These are phyloP conservation scores for Fusarium siculi DNA, from an alignment of 2,329 filamentous ascomycete genomes.

Conservation along the genomic window DNA sequence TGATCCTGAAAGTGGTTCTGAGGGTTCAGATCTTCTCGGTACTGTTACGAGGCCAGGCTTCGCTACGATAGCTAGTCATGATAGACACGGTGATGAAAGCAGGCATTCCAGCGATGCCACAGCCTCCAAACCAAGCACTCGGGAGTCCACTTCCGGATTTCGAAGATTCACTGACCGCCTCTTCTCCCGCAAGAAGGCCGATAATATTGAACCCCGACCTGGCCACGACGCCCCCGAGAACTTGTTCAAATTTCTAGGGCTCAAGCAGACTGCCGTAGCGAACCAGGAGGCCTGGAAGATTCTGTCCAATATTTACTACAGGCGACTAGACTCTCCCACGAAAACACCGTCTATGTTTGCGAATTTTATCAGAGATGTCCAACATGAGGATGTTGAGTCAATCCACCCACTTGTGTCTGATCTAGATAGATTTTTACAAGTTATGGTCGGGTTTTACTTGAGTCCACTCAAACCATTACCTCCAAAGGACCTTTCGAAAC, in stretches of 20 bases:
- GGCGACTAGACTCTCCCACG: accelerated
- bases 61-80: too few species aligned
- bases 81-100: accelerated
- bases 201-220: too few species aligned
- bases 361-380: accelerated
- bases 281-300: neutral
- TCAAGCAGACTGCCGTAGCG: accelerated
- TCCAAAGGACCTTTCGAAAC: neutral
- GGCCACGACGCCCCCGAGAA: too few species aligned
- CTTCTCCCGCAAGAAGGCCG: neutral
- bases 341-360: neutral
- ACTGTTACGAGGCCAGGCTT: too few species aligned
- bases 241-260: accelerated
- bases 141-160: accelerated
- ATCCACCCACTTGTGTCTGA: accelerated
- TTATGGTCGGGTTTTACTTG: accelerated
- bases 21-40: too few species aligned
- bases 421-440: accelerated
- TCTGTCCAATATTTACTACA: accelerated
- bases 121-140: neutral
- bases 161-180: neutral
- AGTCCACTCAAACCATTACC: accelerated
- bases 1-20: accelerated
- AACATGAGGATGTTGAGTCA: accelerated
- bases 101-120: too few species aligned